phyloP scores from a whole-genome alignment of 1,139 yeast genomes.

The Oligophagozyma castellii region DNA sequence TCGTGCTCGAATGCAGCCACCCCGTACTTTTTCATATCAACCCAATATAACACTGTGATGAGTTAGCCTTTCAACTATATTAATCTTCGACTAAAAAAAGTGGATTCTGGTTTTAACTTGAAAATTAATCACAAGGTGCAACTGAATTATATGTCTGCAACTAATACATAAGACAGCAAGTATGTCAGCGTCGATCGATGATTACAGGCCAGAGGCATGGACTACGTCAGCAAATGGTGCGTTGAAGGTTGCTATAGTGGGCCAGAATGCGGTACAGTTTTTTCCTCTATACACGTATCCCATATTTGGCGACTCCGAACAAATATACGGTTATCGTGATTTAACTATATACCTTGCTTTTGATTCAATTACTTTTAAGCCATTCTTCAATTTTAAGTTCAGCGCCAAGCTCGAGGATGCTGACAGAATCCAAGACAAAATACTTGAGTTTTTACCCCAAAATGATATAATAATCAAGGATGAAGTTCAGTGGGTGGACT shows the following conservation, averaged over 20 bases:
- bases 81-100: too few relatives aligned
- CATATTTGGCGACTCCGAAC: conserved; percentile 82
- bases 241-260: conserved; percentile 41
- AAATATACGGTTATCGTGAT: conserved; percentile 71
- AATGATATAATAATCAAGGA: conserved; percentile 44
- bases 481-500: conserved; percentile 53
- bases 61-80: too few relatives aligned
- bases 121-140: too few relatives aligned
- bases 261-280: conserved; percentile 42
- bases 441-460: conserved; percentile 45
- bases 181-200: conserved; percentile 7
- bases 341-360: conserved; percentile 41
- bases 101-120: too few relatives aligned
- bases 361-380: conserved; percentile 41
- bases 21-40: conserved; percentile 21
- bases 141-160: too few relatives aligned
- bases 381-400: conserved; percentile 45
- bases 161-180: not conserved
- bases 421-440: conserved; percentile 35
- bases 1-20: conserved; percentile 17
- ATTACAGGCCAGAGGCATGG: conserved; percentile 46
- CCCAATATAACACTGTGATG: too few relatives aligned
- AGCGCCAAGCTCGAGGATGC: conserved; percentile 35
- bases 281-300: conserved; percentile 81
- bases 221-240: conserved; percentile 55